Conservation (phyloP, 306 rosid genomes). For the Cicer arietinum region DNA sequence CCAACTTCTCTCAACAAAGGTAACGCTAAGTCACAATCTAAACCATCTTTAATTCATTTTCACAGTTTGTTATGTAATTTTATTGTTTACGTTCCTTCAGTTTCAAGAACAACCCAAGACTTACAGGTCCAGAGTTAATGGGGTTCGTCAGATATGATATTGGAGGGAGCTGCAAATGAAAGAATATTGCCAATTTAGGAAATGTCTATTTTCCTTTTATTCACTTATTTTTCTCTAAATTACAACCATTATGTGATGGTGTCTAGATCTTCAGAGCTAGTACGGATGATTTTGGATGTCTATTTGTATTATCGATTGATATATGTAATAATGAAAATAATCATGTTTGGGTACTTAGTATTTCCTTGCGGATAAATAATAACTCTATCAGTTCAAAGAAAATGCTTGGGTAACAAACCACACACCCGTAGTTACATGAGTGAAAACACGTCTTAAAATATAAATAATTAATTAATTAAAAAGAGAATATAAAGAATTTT, state of each 20-base stretch:
- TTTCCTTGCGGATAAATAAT: background rate
- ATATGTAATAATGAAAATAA: background rate
- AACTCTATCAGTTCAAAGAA: background rate
- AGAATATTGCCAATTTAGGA: background rate
- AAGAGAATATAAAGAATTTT: background rate
- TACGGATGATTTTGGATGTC: constrained; percentile 20
- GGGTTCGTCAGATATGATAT: constrained; percentile 85
- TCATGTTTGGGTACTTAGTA: background rate
- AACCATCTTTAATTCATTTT: too few relatives aligned
- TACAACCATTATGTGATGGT: constrained; percentile 13
- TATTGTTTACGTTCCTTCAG: constrained; percentile 52
- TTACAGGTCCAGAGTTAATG: constrained; percentile 88
- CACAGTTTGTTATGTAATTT: background rate
- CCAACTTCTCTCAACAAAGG: constrained; percentile 78
- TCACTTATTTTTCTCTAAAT: background rate
- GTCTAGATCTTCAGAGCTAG: constrained; percentile 5
- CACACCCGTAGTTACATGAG: too few relatives aligned
- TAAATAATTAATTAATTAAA: background rate
- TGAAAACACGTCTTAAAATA: background rate
- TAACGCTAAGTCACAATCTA: background rate
- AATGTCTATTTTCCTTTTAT: constrained; percentile 33
- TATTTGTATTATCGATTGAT: constrained; percentile 33
- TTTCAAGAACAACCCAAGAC: constrained; percentile 81
- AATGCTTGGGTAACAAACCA: too few relatives aligned
- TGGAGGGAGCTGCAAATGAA: constrained; percentile 72